Evolutionary conservation across 2,329 filamentous ascomycete genomes (phyloP), one percentile per base, ranked within the genome.

Genomic region (Byssothecium circinans): DNA sequence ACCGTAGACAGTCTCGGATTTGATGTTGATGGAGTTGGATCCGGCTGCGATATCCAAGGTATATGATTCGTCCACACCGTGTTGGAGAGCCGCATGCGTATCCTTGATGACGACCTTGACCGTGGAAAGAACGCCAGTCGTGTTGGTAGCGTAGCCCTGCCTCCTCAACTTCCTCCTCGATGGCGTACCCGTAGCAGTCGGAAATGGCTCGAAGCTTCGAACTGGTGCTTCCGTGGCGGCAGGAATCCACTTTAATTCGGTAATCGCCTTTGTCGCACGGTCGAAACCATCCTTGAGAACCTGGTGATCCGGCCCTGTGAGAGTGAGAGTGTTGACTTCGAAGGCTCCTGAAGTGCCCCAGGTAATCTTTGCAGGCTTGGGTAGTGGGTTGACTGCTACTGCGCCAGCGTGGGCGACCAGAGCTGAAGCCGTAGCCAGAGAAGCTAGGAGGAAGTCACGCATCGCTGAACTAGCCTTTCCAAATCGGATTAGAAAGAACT

Each of bases 61-160:
- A 60, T 82, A 82, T n/a, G 78, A 80, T 57, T 82, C 79, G 47
- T 82, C 77, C 18, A 81, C 79, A 3, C 78, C 79, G 53, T 82
- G 79, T 58, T 81, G 74, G 23, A 83, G 67, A 48, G 78, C 71
- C 3, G 76, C 78, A 11, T 71, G 52, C 34, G 60, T 61, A 55
- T 83, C 68, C 6, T 69, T 53, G 20, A 83, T 65, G 6, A 74
- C 64, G 36, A 83, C 65, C 20, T 76, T 69, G 30, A 83, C 67
- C 11, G 65, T 65, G 4, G 55, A 71, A n/a, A 82, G 62, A 7
- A 58, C 45, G 15, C 50, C 49, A 14, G 66, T 67, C 42, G 59
- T 55, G 42, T 68, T 69, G 4, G 52, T 47, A 12, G 44, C 40
- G 14, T 12, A 37, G 27, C 62, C 61, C 41, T 65, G 62, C 37